Evolutionary conservation across 2,329 filamentous ascomycete species (phyloP), one percentile per base, ranked within the genome.

Genomic region (Zymoseptoria ardabiliae): DNA sequence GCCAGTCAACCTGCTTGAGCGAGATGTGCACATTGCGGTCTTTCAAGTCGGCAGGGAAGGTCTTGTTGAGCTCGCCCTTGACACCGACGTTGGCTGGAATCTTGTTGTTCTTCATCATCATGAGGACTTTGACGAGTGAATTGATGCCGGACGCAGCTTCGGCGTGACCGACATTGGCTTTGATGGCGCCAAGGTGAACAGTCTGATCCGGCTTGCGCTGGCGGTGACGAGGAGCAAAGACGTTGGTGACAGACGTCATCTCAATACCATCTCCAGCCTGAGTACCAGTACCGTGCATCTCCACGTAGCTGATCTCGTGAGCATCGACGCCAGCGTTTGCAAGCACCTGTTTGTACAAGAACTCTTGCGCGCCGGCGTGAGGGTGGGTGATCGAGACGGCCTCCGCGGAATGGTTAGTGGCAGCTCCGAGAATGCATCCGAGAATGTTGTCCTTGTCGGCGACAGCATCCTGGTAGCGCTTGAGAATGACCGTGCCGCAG

Each of bases 241-340:
- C 78, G 54, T 82, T 79, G 21, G 85, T 84, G 54, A 95, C 88
- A 0, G 87, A 91, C 0, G 84, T 79, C 87, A 93, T 92, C 72
- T 96, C 91, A 3, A 85, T 88, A 7, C 85, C 86, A 69, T 96
- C 91, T 61, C 89, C 91, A 30, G 88, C 90, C 72, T 94, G 89
- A 0, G 90, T 96, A 30, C 91, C 91, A 2, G 91, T 96, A 13
- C 89, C 91, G 72, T 96, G 90, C 86, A 94, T 91, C 74, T 95
- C 91, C 8, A 96, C 86, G 69, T 93, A 95, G 73, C 85, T 85
- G 54, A 96, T 82, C 63, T 92, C 88, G 55, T 85, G 81, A 1
- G 90, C 87, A 68, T 92, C 86, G 21, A 94, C 81, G 60, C 87
- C 86, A 50, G 89, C 86, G 50, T 89, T 83, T 53, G 87, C 82